phyloP scores from a whole-genome alignment of 495 filamentous ascomycete species.

The Evansstolkia leycettana region DNA sequence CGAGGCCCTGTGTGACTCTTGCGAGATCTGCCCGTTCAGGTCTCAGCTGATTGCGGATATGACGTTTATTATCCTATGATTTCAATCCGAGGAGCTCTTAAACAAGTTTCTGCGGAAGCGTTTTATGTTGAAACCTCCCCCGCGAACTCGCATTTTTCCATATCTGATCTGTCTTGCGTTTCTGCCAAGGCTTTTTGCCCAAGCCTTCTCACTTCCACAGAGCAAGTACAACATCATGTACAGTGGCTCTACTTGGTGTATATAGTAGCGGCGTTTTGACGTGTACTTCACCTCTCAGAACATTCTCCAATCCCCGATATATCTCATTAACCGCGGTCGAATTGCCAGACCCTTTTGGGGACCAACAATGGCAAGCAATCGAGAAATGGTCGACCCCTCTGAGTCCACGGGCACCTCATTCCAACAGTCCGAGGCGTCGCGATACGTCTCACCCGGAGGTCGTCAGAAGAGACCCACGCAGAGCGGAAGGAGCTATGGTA shows the following conservation, averaged over 20 bases:
- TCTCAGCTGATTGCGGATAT: conserved; percentile 15
- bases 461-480: conserved; percentile 13
- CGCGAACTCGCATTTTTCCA: not conserved
- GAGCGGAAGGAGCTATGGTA: conserved; percentile 26
- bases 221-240: conserved; percentile 1
- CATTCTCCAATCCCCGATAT: conserved; percentile 3
- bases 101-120: not conserved
- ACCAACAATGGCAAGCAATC: not conserved
- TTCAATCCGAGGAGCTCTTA: not conserved
- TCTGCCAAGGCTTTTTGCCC: not conserved
- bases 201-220: not conserved
- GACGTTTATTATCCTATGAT: conserved; percentile 10
- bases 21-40: conserved; percentile 1
- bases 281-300: conserved; percentile 10
- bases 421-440: conserved; percentile 4
- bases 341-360: not conserved
- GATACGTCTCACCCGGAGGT: conserved; percentile 6
- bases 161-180: not conserved
- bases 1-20: not conserved
- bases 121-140: not conserved
- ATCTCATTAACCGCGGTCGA: conserved; percentile 2
- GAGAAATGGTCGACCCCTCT: not conserved
- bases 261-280: not conserved
- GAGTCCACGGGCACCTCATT: not conserved
- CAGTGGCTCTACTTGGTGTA: not conserved